Evolutionary conservation across 805 yeast genomes (phyloP), one percentile per base, ranked within the genome.

Genomic region (Metschnikowia proteae): DNA sequence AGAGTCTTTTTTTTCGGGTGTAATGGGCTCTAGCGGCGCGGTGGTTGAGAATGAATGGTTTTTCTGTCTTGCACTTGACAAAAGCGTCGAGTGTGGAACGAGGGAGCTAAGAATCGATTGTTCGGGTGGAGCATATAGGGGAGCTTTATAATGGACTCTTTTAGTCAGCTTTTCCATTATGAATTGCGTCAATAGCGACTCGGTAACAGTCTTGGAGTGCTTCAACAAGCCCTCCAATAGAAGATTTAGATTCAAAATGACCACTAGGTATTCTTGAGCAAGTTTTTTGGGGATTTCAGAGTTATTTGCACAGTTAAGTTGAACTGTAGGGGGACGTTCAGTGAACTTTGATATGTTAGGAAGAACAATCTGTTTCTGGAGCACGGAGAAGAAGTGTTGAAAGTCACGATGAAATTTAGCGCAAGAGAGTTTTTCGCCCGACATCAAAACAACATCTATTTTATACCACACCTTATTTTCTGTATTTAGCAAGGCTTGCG

Each of bases 391-490:
- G 37, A 73, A 56, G 29, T 65, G 53, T 54, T 68, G 69, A 42
- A 73, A 69, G 36, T 71, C 73, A 46, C 68, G 68, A 52, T 71
- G 70, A 34, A 56, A 52, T 49, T 69, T 71, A 30, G 64, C 64
- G 23, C 70, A 41, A 45, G 55, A 61, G 3, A 65, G 22, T 2
- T 38, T 49, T 30, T 57, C 58, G 26, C 58, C 58, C 34, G 62
- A 54, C 13, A 50, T 44, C 46, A 58, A 52, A 4, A 47, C 48
- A 5, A 66, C 48, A 30, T 64, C 69, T 6, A 71, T 50, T n/a
- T 68, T 55, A 57, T 70, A 71, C 71, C 74, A 69, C 41, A 62
- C 57, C 17, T 65, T 56, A 34, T 49, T 45, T 17, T 58, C 50
- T 8, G 55, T 45, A 34, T 56, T 55, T 44, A 62, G 64, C 13